These are phyloP conservation scores for Eutrema yunnanense DNA, from an alignment of 345 rosid genomes.

Conservation along the genomic window DNA sequence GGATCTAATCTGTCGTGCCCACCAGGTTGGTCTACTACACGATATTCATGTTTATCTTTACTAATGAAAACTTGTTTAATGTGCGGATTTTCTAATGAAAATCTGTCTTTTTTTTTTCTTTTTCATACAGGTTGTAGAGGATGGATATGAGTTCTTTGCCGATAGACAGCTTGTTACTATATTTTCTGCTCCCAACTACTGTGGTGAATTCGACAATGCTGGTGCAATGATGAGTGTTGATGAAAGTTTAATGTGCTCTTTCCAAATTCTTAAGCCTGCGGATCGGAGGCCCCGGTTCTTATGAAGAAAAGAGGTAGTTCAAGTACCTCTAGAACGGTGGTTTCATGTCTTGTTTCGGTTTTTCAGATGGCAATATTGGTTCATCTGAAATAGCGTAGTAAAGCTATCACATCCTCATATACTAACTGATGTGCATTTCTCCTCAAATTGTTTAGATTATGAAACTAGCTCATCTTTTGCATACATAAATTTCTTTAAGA, in stretches of 20 bases:
- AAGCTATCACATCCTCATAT: background rate
- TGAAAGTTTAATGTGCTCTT: slow-evolving; percentile 92
- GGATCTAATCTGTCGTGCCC: slow-evolving; percentile 97
- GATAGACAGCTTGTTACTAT: slow-evolving; percentile 87
- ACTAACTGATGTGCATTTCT: background rate
- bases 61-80: background rate
- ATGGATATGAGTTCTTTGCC: slow-evolving; percentile 90
- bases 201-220: slow-evolving; percentile 93
- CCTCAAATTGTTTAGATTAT: background rate
- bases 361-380: background rate
- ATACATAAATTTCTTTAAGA: background rate
- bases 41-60: background rate
- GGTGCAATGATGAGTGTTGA: slow-evolving; percentile 99
- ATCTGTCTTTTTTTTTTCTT: background rate
- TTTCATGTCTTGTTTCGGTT: background rate
- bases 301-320: slow-evolving; percentile 38
- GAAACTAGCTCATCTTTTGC: background rate
- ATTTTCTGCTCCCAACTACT: slow-evolving; percentile 96
- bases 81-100: background rate
- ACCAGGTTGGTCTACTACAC: slow-evolving; percentile 51
- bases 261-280: slow-evolving; percentile 90
- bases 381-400: background rate
- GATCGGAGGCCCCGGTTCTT: slow-evolving; percentile 55
- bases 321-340: background rate
- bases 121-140: slow-evolving; percentile 69